Base-by-base conservation (phyloP, 2,329 filamentous ascomycete genomes). In the Stagonosporopsis cucurbitacearum region DNA sequence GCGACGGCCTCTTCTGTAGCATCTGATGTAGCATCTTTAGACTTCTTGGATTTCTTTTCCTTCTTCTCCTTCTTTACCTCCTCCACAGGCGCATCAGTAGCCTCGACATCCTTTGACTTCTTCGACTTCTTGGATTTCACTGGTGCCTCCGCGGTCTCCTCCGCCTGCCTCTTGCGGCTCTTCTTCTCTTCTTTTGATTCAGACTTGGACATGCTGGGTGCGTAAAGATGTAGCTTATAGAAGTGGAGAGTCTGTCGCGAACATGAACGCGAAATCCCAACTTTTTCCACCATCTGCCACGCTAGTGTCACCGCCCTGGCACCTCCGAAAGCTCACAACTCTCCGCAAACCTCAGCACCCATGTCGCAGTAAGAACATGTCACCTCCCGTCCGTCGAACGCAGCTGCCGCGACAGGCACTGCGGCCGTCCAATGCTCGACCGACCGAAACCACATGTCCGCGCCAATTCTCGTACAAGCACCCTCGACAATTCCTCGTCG, bases 401-500 rank as follows among this genome's bases (percentile, higher is more conserved):
- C 66, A 66, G 54, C 63, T 73, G 42, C 60, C 63, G 11, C 63
- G 63, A 42, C 67, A 67, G 45, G 54, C 63, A 8, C 35, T 69
- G 40, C 63, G 60, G 20, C 52, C 68, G 2, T 65, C 69, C 4
- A 68, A 59, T 44, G 7, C 49, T 4, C 53, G 55, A 33, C 32
- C 58, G 8, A 39, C 51, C 15, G 60, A 69, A 17, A 54, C 58
- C 19, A 65, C 66, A 32, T 64, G 64, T 43, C 69, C 68, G n/a
- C 83, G 85, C 41, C 79, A 78, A 32, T 88, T 89, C 74, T 87
- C 86, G 15, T 81, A 84, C 59, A 84, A 82, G 64, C 78, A 81
- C 32, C 80, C 78, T 37, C 80, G 83, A 43, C 80, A 82, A 47
- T 78, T 85, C 57, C 69, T 86, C 62, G 61, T 69, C 41, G 67